These are phyloP conservation scores for Abelmoschus esculentus DNA, from an alignment of 345 rosid genomes.

Conservation along the genomic window DNA sequence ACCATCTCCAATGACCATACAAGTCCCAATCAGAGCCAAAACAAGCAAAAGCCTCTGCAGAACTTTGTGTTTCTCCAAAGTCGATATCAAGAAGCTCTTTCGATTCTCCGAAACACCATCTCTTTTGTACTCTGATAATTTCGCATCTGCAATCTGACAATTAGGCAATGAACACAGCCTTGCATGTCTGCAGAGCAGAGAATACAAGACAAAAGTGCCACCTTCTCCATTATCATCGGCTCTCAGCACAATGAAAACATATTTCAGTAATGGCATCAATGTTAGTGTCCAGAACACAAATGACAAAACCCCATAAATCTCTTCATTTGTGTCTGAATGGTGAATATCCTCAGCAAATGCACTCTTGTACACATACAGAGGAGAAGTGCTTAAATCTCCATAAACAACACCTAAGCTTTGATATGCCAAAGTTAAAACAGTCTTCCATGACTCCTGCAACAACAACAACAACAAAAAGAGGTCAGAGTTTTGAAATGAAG, in stretches of 20 bases:
- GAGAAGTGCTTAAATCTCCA: slow-evolving; percentile 84
- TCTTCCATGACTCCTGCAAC: slow-evolving; percentile 57
- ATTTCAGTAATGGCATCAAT: slow-evolving; percentile 58
- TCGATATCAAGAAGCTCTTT: slow-evolving; percentile 38
- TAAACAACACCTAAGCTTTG: slow-evolving; percentile 86
- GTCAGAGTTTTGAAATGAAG: slow-evolving; percentile 9
- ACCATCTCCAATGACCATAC: slow-evolving; percentile 94
- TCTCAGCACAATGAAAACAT: slow-evolving; percentile 71
- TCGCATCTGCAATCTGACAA: slow-evolving; percentile 78
- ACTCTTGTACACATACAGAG: slow-evolving; percentile 75
- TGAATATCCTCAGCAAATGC: slow-evolving; percentile 77
- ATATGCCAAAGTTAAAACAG: slow-evolving; percentile 68
- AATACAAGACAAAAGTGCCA: slow-evolving; percentile 81
- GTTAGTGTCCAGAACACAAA: slow-evolving; percentile 82
- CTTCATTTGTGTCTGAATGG: slow-evolving; percentile 80
- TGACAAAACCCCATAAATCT: slow-evolving; percentile 78
- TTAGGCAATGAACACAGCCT: slow-evolving; percentile 68
- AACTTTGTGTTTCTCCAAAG: slow-evolving; percentile 55
- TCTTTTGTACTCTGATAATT: slow-evolving; percentile 52
- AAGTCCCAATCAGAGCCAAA: slow-evolving; percentile 75
- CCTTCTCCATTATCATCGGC: slow-evolving; percentile 94
- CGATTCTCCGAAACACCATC: slow-evolving; percentile 20
- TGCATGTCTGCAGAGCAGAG: slow-evolving; percentile 68
- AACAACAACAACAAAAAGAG: not conserved
- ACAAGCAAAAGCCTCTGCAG: slow-evolving; percentile 63